Evolutionary conservation across 2,329 filamentous ascomycete genomes (phyloP).

Genomic region (Ceratocystis papillata): DNA sequence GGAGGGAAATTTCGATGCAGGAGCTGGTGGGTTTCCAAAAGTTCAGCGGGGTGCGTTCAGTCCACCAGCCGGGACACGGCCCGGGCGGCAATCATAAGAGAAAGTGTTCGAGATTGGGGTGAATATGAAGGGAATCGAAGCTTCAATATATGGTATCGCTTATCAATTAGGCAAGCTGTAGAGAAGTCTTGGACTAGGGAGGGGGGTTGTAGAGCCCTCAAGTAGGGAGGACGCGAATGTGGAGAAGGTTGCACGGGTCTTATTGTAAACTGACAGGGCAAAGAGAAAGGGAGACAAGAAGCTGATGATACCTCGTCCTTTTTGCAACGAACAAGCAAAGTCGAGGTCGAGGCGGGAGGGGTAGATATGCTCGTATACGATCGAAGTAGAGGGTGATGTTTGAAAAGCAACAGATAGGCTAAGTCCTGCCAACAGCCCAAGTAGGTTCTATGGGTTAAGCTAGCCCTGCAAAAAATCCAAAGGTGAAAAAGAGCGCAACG

Average conservation of each 20-base stretch:
- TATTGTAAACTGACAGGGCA: neutral
- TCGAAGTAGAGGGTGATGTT: neutral
- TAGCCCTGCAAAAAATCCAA: neutral
- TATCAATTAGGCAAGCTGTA: constrained; percentile 6
- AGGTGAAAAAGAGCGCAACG: neutral
- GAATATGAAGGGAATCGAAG: neutral
- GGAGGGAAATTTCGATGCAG: neutral
- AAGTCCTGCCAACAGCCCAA: neutral
- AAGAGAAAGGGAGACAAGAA: neutral
- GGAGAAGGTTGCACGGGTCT: constrained; percentile 8
- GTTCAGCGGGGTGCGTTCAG: constrained; percentile 20
- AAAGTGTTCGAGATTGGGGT: constrained; percentile 10
- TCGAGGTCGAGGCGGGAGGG: neutral
- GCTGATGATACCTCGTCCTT: neutral
- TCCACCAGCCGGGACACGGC: constrained; percentile 25
- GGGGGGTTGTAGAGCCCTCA: constrained; percentile 2
- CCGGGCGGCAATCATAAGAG: constrained; percentile 25
- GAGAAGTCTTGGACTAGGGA: neutral
- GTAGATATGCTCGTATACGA: neutral
- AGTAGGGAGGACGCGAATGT: constrained; percentile 9
- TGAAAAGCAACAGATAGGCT: neutral
- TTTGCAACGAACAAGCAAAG: neutral
- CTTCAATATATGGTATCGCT: neutral
- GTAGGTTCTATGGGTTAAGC: neutral
- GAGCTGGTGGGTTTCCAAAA: constrained; percentile 12